These are phyloP conservation scores for Ilex aquifolium DNA, from an alignment of 257 asterid species.

Conservation along the genomic window DNA sequence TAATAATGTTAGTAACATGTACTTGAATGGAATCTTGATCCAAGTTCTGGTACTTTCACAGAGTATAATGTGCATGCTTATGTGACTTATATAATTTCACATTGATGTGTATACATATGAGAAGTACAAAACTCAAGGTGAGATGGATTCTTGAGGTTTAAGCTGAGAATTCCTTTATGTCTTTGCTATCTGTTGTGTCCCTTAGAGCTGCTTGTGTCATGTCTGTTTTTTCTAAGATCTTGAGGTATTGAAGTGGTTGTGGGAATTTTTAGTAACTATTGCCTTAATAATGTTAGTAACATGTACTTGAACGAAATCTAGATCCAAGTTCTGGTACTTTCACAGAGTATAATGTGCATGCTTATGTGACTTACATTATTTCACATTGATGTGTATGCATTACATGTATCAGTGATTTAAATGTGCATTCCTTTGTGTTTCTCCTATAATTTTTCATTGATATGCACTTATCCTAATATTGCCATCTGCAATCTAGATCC, in stretches of 20 bases:
- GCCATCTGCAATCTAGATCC: no score
- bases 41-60: not conserved
- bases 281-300: no score
- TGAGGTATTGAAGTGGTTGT: no score
- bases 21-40: not conserved
- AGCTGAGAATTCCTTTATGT: not conserved
- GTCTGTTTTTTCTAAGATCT: no score
- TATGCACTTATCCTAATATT: no score
- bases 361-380: no score
- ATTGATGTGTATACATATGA: conserved; percentile 23
- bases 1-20: no score
- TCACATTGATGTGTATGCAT: not conserved
- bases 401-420: no score
- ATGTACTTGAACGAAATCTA: not conserved
- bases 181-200: not conserved
- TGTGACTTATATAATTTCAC: no score
- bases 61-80: not conserved
- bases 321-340: not conserved
- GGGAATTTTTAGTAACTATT: no score
- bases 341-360: not conserved
- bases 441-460: no score
- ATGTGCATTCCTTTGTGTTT: no score
- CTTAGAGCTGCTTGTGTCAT: not conserved
- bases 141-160: conserved; percentile 12
- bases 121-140: conserved; percentile 87